Evolutionary conservation across 2,329 filamentous ascomycete species (phyloP).

Genomic region (Fusarium staphyleae): DNA sequence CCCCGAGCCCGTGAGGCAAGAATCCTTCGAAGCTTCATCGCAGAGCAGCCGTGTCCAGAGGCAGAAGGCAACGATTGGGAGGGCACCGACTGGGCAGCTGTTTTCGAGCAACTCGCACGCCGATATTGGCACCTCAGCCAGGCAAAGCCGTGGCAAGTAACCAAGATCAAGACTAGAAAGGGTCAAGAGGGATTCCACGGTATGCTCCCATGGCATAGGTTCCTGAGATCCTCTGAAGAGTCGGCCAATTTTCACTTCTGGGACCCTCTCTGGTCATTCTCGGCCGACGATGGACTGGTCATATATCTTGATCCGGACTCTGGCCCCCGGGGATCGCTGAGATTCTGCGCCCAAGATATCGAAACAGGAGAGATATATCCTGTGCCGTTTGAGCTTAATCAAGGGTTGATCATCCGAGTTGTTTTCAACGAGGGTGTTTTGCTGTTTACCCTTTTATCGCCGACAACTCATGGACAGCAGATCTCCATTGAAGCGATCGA

Average conservation of each 20-base stretch:
- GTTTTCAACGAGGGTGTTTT: constrained; percentile 62
- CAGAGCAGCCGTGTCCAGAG: not conserved
- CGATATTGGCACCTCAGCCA: constrained; percentile 62
- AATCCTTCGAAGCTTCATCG: constrained; percentile 37
- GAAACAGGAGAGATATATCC: constrained; percentile 50
- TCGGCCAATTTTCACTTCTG: constrained; percentile 53
- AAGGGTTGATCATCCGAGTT: constrained; percentile 61
- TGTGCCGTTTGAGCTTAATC: constrained; percentile 59
- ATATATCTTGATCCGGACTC: constrained; percentile 54
- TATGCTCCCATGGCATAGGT: constrained; percentile 55
- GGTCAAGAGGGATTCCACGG: constrained; percentile 42
- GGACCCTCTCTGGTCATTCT: constrained; percentile 63
- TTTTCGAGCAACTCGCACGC: constrained; percentile 58
- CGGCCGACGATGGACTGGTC: constrained; percentile 59
- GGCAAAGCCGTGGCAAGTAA: constrained; percentile 52
- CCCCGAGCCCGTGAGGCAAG: constrained; percentile 61
- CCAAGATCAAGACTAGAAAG: constrained; percentile 29
- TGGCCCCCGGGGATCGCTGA: not conserved
- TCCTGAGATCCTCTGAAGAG: constrained; percentile 51
- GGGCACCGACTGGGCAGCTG: constrained; percentile 48
- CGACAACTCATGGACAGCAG: constrained; percentile 57
- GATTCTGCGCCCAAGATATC: constrained; percentile 60
- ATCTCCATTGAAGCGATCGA: constrained; percentile 69
- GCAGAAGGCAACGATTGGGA: constrained; percentile 17
- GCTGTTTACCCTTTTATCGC: constrained; percentile 63